These are phyloP conservation scores for Atkinsonella hypoxylon DNA, from an alignment of 2,329 filamentous ascomycete species.

Conservation along the genomic window DNA sequence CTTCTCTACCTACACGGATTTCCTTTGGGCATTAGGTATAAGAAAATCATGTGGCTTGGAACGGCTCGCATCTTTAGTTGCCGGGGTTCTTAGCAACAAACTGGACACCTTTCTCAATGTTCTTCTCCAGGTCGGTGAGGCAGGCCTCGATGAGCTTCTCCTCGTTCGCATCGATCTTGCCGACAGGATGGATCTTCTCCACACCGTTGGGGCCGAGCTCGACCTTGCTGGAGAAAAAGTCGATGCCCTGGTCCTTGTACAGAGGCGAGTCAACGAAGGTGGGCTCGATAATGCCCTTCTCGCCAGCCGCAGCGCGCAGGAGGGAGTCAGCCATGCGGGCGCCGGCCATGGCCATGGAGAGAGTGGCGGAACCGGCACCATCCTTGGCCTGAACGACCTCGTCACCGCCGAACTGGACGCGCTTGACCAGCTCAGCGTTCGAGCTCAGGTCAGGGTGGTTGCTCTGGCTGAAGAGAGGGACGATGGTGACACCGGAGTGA, in stretches of 20 bases:
- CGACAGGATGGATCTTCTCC: slow-evolving; percentile 82
- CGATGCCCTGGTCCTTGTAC: slow-evolving; percentile 95
- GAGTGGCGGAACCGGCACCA: slow-evolving; percentile 89
- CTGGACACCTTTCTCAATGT: slow-evolving; percentile 80
- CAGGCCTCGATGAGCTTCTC: slow-evolving; percentile 78
- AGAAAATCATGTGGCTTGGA: not conserved
- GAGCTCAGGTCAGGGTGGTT: slow-evolving; percentile 73
- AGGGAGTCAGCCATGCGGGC: slow-evolving; percentile 76
- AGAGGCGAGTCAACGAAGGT: slow-evolving; percentile 94
- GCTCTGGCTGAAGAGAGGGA: slow-evolving; percentile 92
- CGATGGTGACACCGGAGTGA: slow-evolving; percentile 96
- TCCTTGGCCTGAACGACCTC: slow-evolving; percentile 99
- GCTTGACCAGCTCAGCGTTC: slow-evolving; percentile 71
- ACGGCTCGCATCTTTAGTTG: slow-evolving; percentile 32
- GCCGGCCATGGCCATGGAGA: slow-evolving; percentile 98
- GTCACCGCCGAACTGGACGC: slow-evolving; percentile 97
- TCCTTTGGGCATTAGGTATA: not conserved
- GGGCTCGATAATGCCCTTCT: slow-evolving; percentile 92
- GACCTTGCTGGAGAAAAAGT: slow-evolving; percentile 93
- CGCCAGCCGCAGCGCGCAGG: slow-evolving; percentile 82
- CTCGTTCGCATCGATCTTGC: slow-evolving; percentile 75
- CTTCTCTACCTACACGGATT: not conserved
- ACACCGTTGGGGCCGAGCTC: slow-evolving; percentile 95
- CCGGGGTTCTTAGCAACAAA: slow-evolving; percentile 49
- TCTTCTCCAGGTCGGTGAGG: slow-evolving; percentile 78